A percentile compares a stretch with the other conserved stretches of the same genome.
Conservation (phyloP, 2,329 filamentous ascomycete species). For the Blastomyces gilchristii region DNA sequence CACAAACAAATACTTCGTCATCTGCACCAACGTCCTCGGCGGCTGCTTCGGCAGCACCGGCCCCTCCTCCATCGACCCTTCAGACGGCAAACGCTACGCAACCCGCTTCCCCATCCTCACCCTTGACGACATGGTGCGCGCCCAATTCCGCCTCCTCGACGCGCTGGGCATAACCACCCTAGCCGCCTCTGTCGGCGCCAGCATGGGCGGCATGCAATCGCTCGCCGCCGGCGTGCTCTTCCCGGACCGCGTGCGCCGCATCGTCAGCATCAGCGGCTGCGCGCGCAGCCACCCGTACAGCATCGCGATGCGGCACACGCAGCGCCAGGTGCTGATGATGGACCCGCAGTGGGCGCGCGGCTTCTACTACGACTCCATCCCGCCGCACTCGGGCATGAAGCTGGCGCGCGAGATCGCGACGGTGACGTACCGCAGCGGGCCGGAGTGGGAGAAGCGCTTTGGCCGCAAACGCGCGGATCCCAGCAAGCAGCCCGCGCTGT, state of each 20-base stretch:
- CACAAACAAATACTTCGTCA: slow-evolving; percentile 82
- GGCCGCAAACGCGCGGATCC: slow-evolving; percentile 78
- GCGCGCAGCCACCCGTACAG: slow-evolving; percentile 93
- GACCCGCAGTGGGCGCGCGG: slow-evolving; percentile 94
- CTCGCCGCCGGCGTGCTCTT: slow-evolving; percentile 78
- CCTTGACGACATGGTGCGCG: slow-evolving; percentile 93
- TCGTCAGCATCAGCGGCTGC: slow-evolving; percentile 87
- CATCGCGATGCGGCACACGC: slow-evolving; percentile 96
- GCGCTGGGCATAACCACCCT: slow-evolving; percentile 63
- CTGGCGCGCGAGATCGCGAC: slow-evolving; percentile 94
- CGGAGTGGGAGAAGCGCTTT: slow-evolving; percentile 95
- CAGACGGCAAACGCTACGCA: slow-evolving; percentile 77
- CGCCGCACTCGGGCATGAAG: slow-evolving; percentile 95
- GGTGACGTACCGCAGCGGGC: slow-evolving; percentile 90
- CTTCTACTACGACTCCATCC: slow-evolving; percentile 81
- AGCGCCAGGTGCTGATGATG: slow-evolving; percentile 97
- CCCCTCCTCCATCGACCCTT: slow-evolving; percentile 76
- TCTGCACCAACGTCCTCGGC: slow-evolving; percentile 94
- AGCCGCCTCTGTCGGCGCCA: slow-evolving; percentile 86
- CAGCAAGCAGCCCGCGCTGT: slow-evolving; percentile 79
- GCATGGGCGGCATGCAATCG: slow-evolving; percentile 98
- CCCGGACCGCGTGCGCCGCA: slow-evolving; percentile 65
- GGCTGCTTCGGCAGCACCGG: slow-evolving; percentile 95
- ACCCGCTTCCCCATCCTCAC: slow-evolving; percentile 93
- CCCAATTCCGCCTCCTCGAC: slow-evolving; percentile 84